A percentile compares a stretch with the other conserved stretches of the same genome.
Evolutionary conservation across 805 yeast species (phyloP).

Genomic region (Ogataea populi-albae): DNA sequence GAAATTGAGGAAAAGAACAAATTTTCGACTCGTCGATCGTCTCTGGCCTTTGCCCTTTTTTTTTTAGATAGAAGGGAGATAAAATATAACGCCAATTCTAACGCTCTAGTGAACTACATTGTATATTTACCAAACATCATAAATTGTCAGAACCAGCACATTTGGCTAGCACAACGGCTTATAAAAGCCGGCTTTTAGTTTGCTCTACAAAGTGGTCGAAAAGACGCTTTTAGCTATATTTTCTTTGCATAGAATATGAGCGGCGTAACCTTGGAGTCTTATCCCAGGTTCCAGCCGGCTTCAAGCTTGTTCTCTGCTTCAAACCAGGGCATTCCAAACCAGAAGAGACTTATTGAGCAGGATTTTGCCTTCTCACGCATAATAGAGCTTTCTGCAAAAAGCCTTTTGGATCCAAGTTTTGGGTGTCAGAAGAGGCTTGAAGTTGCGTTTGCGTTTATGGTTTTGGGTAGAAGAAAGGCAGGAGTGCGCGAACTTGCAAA

Average conservation of each 20-base stretch:
- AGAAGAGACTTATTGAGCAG: conserved; percentile 13
- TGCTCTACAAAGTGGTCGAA: too few relatives aligned
- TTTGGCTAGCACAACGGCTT: too few relatives aligned
- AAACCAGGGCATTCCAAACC: conserved; percentile 15
- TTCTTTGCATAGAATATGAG: conserved; percentile 15
- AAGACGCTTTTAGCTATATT: conserved; percentile 13
- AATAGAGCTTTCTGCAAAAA: conserved; percentile 4
- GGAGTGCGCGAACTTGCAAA: conserved; percentile 20
- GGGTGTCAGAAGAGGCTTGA: conserved; percentile 11
- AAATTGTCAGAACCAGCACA: too few relatives aligned
- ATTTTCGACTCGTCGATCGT: too few relatives aligned
- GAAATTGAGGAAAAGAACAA: too few relatives aligned
- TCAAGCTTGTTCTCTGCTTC: conserved; percentile 19
- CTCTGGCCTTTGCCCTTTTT: too few relatives aligned
- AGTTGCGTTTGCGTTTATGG: conserved; percentile 18
- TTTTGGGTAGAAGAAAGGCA: conserved; percentile 15
- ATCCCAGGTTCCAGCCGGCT: conserved; percentile 16
- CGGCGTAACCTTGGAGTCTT: conserved; percentile 15
- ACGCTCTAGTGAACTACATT: too few relatives aligned
- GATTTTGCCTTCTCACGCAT: conserved; percentile 17
- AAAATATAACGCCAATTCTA: too few relatives aligned
- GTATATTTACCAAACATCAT: too few relatives aligned
- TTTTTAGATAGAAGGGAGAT: too few relatives aligned
- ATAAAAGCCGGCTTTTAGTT: too few relatives aligned
- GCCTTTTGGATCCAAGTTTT: conserved; percentile 13